phyloP scores from a whole-genome alignment of 2,329 filamentous ascomycete species.

The Nemania serpens region DNA sequence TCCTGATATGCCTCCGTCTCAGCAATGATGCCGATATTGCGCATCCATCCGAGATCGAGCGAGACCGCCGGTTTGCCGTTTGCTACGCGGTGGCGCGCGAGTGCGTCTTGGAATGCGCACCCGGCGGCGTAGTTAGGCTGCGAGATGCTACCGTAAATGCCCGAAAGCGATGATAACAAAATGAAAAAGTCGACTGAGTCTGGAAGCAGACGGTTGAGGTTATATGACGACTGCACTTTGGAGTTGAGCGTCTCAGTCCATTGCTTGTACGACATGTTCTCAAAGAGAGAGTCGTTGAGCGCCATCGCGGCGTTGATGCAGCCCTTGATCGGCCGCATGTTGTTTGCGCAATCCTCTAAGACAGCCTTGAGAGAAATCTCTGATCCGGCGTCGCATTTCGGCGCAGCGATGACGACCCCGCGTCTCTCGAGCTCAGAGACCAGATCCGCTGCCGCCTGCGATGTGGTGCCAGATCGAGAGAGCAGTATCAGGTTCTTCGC shows the following conservation, averaged over 20 bases:
- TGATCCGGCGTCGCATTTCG: not conserved
- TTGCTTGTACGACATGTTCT: constrained; percentile 22
- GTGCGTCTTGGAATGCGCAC: constrained; percentile 22
- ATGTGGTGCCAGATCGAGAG: constrained; percentile 26
- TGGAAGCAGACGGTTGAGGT: constrained; percentile 17
- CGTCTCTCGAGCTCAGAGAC: not conserved
- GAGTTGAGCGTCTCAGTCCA: constrained; percentile 13
- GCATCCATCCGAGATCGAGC: constrained; percentile 26
- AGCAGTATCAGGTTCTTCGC: constrained; percentile 30
- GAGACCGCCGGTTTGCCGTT: not conserved
- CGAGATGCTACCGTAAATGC: constrained; percentile 7
- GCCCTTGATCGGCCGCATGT: constrained; percentile 7
- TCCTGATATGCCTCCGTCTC: constrained; percentile 24
- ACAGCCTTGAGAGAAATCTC: not conserved
- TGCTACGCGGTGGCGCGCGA: constrained; percentile 15
- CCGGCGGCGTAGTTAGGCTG: constrained; percentile 25
- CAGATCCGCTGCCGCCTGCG: not conserved
- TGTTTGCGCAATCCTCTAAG: not conserved
- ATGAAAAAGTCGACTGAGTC: constrained; percentile 26
- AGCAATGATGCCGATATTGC: constrained; percentile 17
- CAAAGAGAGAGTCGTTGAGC: constrained; percentile 26
- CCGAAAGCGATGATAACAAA: constrained; percentile 18
- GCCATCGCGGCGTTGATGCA: constrained; percentile 27
- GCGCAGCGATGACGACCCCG: not conserved
- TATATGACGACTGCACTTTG: constrained; percentile 24